phyloP scores from a whole-genome alignment of 2,329 filamentous ascomycete species.

The Diaporthe citrichinensis region DNA sequence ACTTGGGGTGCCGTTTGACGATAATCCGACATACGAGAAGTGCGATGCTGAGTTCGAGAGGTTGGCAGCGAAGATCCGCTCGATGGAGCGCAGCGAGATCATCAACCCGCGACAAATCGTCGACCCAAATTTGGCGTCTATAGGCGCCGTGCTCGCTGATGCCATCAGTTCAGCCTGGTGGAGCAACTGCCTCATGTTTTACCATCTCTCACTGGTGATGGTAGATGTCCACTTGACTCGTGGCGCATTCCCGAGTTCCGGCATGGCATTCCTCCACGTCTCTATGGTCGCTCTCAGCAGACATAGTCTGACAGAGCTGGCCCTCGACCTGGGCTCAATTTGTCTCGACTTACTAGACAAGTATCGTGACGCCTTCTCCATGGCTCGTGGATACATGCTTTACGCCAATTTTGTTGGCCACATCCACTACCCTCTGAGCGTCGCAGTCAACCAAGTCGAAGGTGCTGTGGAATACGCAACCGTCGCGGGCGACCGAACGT shows the following conservation, averaged over 20 bases:
- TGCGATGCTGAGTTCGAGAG: slow-evolving; percentile 83
- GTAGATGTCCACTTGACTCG: slow-evolving; percentile 74
- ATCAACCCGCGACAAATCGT: slow-evolving; percentile 58
- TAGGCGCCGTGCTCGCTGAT: slow-evolving; percentile 80
- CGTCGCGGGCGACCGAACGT: slow-evolving; percentile 77
- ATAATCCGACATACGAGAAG: slow-evolving; percentile 78
- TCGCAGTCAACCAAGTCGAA: slow-evolving; percentile 73
- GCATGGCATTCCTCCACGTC: slow-evolving; percentile 77
- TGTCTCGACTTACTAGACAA: slow-evolving; percentile 75
- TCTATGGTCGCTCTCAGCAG: slow-evolving; percentile 77
- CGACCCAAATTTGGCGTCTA: slow-evolving; percentile 70
- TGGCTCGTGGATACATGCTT: slow-evolving; percentile 78
- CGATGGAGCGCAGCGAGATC: slow-evolving; percentile 65
- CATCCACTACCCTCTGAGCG: slow-evolving; percentile 72
- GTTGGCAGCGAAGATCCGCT: slow-evolving; percentile 71
- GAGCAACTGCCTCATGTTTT: slow-evolving; percentile 80
- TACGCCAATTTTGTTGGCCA: slow-evolving; percentile 80
- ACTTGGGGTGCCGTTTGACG: slow-evolving; percentile 76
- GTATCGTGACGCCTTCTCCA: slow-evolving; percentile 74
- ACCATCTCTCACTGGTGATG: slow-evolving; percentile 77
- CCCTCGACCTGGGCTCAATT: slow-evolving; percentile 73
- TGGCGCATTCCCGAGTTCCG: slow-evolving; percentile 78
- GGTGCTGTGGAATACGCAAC: slow-evolving; percentile 76
- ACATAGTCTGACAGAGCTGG: slow-evolving; percentile 79
- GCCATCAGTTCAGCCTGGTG: slow-evolving; percentile 80